A percentile compares a stretch with the other conserved stretches of the same genome.
phyloP scores from a whole-genome alignment of 1,284 basidiomycete species.

The Heterobasidion parviporum region DNA sequence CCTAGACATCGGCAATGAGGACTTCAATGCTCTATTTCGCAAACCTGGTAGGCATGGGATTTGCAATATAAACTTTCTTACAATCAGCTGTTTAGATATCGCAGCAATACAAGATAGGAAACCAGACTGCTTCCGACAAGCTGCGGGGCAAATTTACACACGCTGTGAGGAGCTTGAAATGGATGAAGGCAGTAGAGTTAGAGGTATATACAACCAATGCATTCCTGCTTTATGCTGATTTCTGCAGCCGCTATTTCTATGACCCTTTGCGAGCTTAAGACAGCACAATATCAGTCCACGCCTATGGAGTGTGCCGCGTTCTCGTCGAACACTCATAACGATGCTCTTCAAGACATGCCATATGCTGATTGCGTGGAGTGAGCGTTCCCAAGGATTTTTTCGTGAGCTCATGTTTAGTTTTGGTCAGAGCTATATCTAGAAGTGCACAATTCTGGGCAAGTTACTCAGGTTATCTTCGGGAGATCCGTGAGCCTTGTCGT shows the following conservation, averaged over 20 bases:
- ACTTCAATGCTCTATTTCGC: neutral
- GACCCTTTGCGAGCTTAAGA: constrained; percentile 69
- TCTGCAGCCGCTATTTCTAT: constrained; percentile 60
- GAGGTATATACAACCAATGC: constrained; percentile 23
- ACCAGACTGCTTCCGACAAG: constrained; percentile 59
- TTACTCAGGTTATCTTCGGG: constrained; percentile 72
- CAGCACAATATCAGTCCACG: constrained; percentile 53
- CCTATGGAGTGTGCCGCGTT: constrained; percentile 59
- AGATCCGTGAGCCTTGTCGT: constrained; percentile 48
- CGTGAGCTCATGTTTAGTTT: constrained; percentile 3
- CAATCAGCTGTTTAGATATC: neutral
- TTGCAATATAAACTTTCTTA: neutral
- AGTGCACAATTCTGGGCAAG: constrained; percentile 79
- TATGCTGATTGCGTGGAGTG: constrained; percentile 49
- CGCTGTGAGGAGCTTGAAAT: constrained; percentile 51
- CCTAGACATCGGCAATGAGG: neutral
- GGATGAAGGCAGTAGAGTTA: constrained; percentile 50
- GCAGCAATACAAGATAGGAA: constrained; percentile 19
- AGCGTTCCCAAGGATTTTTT: constrained; percentile 7
- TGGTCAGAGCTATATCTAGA: constrained; percentile 56
- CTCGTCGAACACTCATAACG: constrained; percentile 11
- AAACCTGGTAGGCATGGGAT: neutral
- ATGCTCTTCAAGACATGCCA: constrained; percentile 21
- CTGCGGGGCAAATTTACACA: constrained; percentile 34
- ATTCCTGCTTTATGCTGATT: constrained; percentile 11